A percentile compares a stretch with the other conserved stretches of the same genome.
Evolutionary conservation across 768 basidiomycete genomes (phyloP).

Genomic region (Lepiota brunneoincarnata): DNA sequence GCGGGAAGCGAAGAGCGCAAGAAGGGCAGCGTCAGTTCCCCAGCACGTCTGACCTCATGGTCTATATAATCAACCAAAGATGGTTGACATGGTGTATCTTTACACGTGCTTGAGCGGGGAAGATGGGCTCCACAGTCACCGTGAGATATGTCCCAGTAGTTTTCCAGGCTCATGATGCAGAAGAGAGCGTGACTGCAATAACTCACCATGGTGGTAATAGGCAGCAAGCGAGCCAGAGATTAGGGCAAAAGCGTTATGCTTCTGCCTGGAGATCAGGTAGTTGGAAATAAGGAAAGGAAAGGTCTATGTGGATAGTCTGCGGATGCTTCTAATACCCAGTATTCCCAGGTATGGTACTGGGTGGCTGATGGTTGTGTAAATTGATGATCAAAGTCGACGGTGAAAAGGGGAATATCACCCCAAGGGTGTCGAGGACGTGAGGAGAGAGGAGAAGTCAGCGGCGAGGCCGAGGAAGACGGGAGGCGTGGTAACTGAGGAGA

Average conservation of each 20-base stretch:
- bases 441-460: neutral
- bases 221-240: neutral
- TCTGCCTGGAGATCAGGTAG: no score
- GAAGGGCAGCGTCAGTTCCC: constrained; percentile 12
- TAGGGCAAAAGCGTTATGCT: no score
- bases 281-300: no score
- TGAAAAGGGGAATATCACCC: neutral
- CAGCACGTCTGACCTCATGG: constrained; percentile 21
- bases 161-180: constrained; percentile 3
- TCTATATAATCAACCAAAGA: constrained; percentile 16
- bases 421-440: neutral
- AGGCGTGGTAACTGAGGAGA: neutral
- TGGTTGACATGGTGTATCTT: constrained; percentile 11
- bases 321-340: constrained; percentile 1
- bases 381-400: neutral
- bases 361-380: neutral
- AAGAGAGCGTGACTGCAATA: neutral
- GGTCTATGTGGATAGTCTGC: neutral
- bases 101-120: constrained; percentile 1
- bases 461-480: neutral
- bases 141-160: neutral
- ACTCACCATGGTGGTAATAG: neutral
- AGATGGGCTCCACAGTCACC: constrained; percentile 9
- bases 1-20: constrained; percentile 8
- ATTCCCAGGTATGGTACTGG: neutral